Evolutionary conservation across 2,329 filamentous ascomycete species (phyloP), one percentile per base, ranked within the genome.

Genomic region (Chaetomiaceae sp.): DNA sequence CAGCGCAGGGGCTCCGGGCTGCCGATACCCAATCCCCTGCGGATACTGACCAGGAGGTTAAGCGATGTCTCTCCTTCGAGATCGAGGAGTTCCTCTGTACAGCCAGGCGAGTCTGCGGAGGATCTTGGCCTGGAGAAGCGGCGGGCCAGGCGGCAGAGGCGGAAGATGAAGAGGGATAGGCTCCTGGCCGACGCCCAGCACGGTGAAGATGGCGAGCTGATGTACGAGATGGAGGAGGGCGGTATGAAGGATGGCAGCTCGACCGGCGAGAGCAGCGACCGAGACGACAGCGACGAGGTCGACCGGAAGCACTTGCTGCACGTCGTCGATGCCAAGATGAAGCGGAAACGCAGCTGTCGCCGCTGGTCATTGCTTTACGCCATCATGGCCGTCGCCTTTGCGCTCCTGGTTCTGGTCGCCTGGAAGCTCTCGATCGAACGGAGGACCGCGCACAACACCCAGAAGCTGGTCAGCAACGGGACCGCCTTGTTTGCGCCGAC

Each of bases 141-240:
- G 58, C 69, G 68, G 52, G 69, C 68, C 43, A 72, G 81, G 43
- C 75, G 76, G 53, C 69, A 73, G 38, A 73, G 80, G 65, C 72
- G 81, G 50, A 71, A 72, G 60, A 72, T 75, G 63, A 82, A 81
- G 69, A 76, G 72, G 71, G 76, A 78, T 57, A 74, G 71, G 59
- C 68, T 80, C 65, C 69, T 77, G 61, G 72, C 75, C 51, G 73
- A 79, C 48, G 81, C 81, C 4, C 74, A 74, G 23, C 69, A 83
- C 56, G 84, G 84, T 51, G 87, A 89, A 65, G 83, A 89, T 60
- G 85, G 86, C 34, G 82, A 85, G 68, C 74, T 95, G 64, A 89
- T 95, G 85, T 91, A 89, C 68, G 88, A 94, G 71, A 89, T 92
- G 87, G 91, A 96, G 69, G 87, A 91, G 66, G 89, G 90, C 1